These are phyloP conservation scores for Rosa chinensis DNA, from an alignment of 306 rosid species.

Conservation along the genomic window DNA sequence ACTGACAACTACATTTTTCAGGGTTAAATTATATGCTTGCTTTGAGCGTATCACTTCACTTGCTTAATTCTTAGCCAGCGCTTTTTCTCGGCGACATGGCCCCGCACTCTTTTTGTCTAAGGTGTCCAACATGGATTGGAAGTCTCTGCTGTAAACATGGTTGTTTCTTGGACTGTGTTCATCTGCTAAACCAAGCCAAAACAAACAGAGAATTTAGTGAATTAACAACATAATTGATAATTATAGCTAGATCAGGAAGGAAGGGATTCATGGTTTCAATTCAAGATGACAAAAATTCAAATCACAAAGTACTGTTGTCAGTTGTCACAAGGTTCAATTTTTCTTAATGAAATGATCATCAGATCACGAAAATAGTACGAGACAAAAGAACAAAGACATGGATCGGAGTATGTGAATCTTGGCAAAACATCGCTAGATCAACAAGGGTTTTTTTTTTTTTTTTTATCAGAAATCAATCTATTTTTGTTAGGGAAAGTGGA, in stretches of 20 bases:
- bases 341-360: slow-evolving; percentile 8
- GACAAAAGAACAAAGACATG: slow-evolving; percentile 29
- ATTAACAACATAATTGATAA: neutral
- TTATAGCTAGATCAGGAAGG: neutral
- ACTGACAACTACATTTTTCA: no score
- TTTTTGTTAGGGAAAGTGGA: slow-evolving; percentile 52
- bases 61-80: slow-evolving; percentile 75
- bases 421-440: slow-evolving; percentile 6
- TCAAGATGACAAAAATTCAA: slow-evolving; percentile 8
- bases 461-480: slow-evolving; percentile 27
- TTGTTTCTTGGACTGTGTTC: slow-evolving; percentile 70
- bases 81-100: slow-evolving; percentile 79
- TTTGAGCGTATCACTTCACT: slow-evolving; percentile 23
- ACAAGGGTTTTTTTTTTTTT: neutral
- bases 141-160: slow-evolving; percentile 57
- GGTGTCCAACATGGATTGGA: slow-evolving; percentile 67
- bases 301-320: neutral
- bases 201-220: slow-evolving; percentile 21
- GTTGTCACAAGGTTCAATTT: neutral
- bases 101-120: slow-evolving; percentile 71
- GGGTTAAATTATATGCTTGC: no score
- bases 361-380: slow-evolving; percentile 11
- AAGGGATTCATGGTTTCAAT: neutral
- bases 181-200: slow-evolving; percentile 40
- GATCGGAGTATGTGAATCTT: slow-evolving; percentile 20